Evolutionary conservation across 768 basidiomycete species (phyloP).

Genomic region (Thelephora aurantiotincta): DNA sequence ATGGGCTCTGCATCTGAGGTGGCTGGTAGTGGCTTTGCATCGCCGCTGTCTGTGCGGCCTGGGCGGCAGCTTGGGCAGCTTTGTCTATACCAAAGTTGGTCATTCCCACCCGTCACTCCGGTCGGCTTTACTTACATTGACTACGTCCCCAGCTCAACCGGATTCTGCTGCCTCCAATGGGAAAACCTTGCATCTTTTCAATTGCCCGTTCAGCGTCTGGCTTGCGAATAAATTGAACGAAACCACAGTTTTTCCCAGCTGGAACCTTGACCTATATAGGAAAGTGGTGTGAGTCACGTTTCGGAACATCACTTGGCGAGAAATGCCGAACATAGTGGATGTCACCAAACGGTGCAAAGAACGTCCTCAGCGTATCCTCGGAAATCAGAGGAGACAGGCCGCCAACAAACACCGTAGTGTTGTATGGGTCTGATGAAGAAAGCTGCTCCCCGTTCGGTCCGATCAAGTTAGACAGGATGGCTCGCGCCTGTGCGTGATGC

Average conservation of each 20-base stretch:
- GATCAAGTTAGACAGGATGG: conserved; percentile 73
- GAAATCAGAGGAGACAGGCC: conserved; percentile 79
- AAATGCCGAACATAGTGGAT: conserved; percentile 66
- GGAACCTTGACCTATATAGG: conserved; percentile 79
- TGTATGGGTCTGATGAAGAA: conserved; percentile 87
- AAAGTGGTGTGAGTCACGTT: not conserved
- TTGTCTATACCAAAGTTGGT: conserved; percentile 38
- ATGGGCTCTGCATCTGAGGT: not conserved
- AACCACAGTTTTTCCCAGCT: conserved; percentile 89
- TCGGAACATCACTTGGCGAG: not conserved
- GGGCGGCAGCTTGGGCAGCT: conserved; percentile 85
- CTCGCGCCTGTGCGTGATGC: conserved; percentile 71
- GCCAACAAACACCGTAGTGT: conserved; percentile 92
- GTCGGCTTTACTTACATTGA: conserved; percentile 49
- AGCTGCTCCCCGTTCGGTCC: conserved; percentile 80
- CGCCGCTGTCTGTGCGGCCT: conserved; percentile 56
- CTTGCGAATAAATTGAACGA: conserved; percentile 89
- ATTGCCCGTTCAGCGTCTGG: conserved; percentile 87
- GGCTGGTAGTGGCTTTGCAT: conserved; percentile 27
- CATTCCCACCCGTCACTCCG: not conserved
- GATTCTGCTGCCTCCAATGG: conserved; percentile 84
- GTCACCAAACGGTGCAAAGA: conserved; percentile 83
- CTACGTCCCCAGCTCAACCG: conserved; percentile 88
- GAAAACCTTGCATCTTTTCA: conserved; percentile 94
- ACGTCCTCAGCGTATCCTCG: conserved; percentile 83